A percentile compares a stretch with the other conserved stretches of the same genome.
Conservation (phyloP, 2,329 filamentous ascomycete species). For the Thielaviopsis populi region DNA sequence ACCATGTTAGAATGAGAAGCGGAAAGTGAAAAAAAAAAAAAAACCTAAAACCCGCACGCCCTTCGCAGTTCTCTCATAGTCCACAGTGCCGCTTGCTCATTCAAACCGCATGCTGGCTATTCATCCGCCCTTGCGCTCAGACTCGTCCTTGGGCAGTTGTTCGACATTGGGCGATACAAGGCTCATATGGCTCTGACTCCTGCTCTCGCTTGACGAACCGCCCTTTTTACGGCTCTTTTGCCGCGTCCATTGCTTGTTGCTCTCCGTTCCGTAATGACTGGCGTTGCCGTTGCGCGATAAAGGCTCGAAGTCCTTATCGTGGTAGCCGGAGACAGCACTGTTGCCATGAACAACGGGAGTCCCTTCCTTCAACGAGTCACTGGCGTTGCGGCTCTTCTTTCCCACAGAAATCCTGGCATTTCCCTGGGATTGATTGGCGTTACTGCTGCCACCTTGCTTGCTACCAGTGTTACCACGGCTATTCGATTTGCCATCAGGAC, state of each 20-base stretch:
- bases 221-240: slow-evolving; percentile 40
- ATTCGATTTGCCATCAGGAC: slow-evolving; percentile 6
- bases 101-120: not conserved
- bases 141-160: slow-evolving; percentile 41
- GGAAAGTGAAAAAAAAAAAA: not conserved
- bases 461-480: not conserved
- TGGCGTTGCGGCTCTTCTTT: slow-evolving; percentile 10
- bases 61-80: not conserved
- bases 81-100: not conserved
- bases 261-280: slow-evolving; percentile 23
- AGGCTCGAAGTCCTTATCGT: slow-evolving; percentile 35
- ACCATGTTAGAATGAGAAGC: not conserved
- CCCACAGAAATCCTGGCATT: slow-evolving; percentile 2
- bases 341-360: not conserved
- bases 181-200: slow-evolving; percentile 23
- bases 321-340: not conserved
- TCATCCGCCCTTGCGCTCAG: slow-evolving; percentile 50
- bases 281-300: slow-evolving; percentile 20
- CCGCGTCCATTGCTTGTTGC: slow-evolving; percentile 40
- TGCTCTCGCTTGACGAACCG: slow-evolving; percentile 30
- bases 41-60: not conserved
- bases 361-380: not conserved
- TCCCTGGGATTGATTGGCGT: slow-evolving; percentile 1
- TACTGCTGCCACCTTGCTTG: slow-evolving; percentile 7
- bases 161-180: slow-evolving; percentile 31